These are phyloP conservation scores for Gastrodia elata DNA, from an alignment of 106 monocot species.

Conservation along the genomic window DNA sequence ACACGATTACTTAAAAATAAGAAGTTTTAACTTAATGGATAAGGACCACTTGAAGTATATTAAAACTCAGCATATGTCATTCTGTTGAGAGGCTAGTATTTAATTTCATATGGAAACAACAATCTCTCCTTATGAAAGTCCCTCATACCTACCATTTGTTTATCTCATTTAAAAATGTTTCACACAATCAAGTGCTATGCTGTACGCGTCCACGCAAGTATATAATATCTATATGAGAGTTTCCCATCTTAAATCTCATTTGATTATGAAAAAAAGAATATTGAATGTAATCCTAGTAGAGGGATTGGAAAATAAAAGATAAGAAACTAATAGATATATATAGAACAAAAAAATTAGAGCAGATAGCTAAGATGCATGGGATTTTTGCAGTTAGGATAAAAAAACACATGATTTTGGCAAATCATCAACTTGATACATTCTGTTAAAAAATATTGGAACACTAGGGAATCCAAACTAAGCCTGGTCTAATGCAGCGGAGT, in stretches of 20 bases:
- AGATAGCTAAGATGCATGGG: neutral
- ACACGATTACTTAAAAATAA: neutral
- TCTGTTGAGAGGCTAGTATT: neutral
- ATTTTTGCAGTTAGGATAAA: neutral
- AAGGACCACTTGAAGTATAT: neutral
- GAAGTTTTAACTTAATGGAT: neutral
- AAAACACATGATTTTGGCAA: neutral
- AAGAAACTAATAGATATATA: too few species aligned
- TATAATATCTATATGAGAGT: neutral
- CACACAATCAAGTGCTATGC: neutral
- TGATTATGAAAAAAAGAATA: neutral
- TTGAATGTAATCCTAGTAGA: too few species aligned
- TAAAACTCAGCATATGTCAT: neutral
- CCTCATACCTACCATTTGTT: neutral
- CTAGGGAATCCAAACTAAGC: too few species aligned
- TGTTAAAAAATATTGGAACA: neutral
- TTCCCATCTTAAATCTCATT: neutral
- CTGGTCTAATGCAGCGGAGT: too few species aligned
- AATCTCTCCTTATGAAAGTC: neutral
- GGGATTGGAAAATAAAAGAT: too few species aligned
- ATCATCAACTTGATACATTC: neutral
- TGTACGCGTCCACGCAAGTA: neutral
- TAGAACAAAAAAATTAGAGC: too few species aligned
- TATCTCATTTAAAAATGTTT: too few species aligned
- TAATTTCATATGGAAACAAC: neutral